phyloP scores from a whole-genome alignment of 192 early-diverging fungal genomes.

The Cetraspora pellucida region DNA sequence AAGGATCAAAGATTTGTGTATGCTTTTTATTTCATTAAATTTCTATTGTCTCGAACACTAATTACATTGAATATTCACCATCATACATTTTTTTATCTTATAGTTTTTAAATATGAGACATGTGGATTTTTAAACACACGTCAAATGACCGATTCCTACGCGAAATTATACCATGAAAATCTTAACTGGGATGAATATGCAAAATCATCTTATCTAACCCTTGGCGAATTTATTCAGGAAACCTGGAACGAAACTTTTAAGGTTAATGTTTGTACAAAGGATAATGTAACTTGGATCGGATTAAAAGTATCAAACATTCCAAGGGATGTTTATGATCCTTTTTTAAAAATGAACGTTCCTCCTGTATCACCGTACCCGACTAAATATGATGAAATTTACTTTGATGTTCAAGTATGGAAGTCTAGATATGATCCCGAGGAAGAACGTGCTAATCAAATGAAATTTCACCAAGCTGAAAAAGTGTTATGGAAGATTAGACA shows the following conservation, averaged over 20 bases:
- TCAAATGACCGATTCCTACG: background rate
- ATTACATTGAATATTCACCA: background rate
- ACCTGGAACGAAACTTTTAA: background rate
- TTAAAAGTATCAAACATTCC: background rate
- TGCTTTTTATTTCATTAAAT: background rate
- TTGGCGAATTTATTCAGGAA: background rate
- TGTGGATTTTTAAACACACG: background rate
- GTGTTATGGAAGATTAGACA: background rate
- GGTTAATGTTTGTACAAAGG: background rate
- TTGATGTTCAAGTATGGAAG: background rate
- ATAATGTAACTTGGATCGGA: background rate
- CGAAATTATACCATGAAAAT: background rate
- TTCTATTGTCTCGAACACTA: too few species aligned
- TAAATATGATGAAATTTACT: background rate
- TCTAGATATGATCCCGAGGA: background rate
- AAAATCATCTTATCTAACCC: background rate
- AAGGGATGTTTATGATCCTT: background rate
- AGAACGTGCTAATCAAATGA: background rate
- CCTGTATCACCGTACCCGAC: background rate
- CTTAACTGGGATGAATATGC: background rate
- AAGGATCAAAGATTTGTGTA: background rate
- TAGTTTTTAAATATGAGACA: background rate
- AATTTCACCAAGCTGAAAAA: background rate
- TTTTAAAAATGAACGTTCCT: background rate
- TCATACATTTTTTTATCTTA: background rate